Conservation (phyloP, 2,329 filamentous ascomycete species). For the Metarhizium robertsii region DNA sequence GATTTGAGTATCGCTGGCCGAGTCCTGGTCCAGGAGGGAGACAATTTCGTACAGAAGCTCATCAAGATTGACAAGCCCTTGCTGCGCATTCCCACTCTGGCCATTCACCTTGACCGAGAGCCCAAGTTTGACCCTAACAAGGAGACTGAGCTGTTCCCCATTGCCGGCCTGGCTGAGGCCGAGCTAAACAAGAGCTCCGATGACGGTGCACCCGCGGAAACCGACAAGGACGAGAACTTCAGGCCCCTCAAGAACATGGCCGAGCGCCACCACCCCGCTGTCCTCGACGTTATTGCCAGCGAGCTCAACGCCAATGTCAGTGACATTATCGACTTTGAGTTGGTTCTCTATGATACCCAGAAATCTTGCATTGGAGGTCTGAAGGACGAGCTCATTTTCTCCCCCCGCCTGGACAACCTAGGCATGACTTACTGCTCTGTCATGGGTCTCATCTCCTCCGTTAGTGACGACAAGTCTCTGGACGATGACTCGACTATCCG, state of each 20-base stretch:
- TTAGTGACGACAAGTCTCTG: slow-evolving; percentile 53
- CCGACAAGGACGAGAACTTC: slow-evolving; percentile 44
- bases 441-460: slow-evolving; percentile 73
- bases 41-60: slow-evolving; percentile 71
- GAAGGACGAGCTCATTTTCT: slow-evolving; percentile 92
- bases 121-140: slow-evolving; percentile 91
- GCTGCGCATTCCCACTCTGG: slow-evolving; percentile 83
- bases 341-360: slow-evolving; percentile 95
- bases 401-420: slow-evolving; percentile 88
- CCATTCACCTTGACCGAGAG: slow-evolving; percentile 85
- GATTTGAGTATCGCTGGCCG: slow-evolving; percentile 86
- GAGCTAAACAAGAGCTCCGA: slow-evolving; percentile 73
- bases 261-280: slow-evolving; percentile 79
- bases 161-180: slow-evolving; percentile 75
- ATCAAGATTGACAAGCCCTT: slow-evolving; percentile 88
- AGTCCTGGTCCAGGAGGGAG: slow-evolving; percentile 66
- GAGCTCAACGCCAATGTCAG: slow-evolving; percentile 62
- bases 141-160: slow-evolving; percentile 91
- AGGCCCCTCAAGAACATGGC: slow-evolving; percentile 67
- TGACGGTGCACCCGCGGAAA: slow-evolving; percentile 31
- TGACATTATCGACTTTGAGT: slow-evolving; percentile 85
- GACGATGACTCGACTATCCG: slow-evolving; percentile 74
- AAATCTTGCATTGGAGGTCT: slow-evolving; percentile 82
- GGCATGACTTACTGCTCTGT: slow-evolving; percentile 94
- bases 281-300: slow-evolving; percentile 76